Evolutionary conservation across 2,329 filamentous ascomycete genomes (phyloP), one percentile per base, ranked within the genome.

Genomic region (Pestalotiopsis sp.): DNA sequence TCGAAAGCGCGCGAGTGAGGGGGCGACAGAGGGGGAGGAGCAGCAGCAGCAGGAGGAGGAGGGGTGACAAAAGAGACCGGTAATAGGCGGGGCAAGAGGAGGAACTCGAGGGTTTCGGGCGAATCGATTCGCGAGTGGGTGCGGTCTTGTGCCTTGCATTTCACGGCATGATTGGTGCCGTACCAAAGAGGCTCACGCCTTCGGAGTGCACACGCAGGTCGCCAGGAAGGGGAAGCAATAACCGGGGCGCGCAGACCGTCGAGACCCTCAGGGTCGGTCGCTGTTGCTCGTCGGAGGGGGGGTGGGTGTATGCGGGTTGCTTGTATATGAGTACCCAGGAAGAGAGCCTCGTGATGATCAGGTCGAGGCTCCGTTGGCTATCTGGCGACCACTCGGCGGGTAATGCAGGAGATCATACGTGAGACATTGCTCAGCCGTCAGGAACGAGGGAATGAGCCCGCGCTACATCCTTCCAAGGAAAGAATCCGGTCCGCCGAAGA

Each of bases 81-180:
- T 17, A 23, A 60, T 60, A 60, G 25, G 58, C 58, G 20, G 58
- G 58, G 49, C 17, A 52, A 45, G 41, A n/a, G 45, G 45, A 20
- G 45, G 17, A 52, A 17, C 45, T 52, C 5, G 5, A 56, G 45
- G 3, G 20, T 52, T n/a, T 52, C 45, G 45, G 45, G n/a, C 45
- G 45, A 52, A 52, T 52, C 14, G 45, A 52, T n/a, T 52, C 45
- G 17, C 45, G 14, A 52, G 14, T 23, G 20, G 11, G 25, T 38
- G 58, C 58, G 31, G 31, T 31, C 25, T 27, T 60, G 58, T 60
- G 58, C 58, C 58, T 60, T 60, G 58, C 58, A 60, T 60, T 38
- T 27, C 31, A 38, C 58, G 25, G 58, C 58, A 60, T 60, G 58
- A 60, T 60, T 60, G 58, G 58, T 60, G 58, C 58, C 25, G 20